Percentiles rank a stretch among this genome's conserved stretches.
Conservation (phyloP, 345 rosid genomes). For the Iberis pinnata region DNA sequence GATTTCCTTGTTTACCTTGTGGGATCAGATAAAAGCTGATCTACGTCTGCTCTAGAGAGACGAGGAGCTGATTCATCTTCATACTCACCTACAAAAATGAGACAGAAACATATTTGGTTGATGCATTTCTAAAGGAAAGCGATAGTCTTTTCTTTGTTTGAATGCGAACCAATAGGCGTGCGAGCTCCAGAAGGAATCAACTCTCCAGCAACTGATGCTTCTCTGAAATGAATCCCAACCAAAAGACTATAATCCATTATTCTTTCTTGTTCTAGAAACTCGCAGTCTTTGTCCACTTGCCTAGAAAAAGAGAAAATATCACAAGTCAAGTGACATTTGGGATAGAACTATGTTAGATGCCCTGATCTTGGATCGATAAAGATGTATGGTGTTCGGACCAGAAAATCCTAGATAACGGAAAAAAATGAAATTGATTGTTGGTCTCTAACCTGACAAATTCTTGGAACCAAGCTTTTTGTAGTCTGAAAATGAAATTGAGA, state of each 20-base stretch:
- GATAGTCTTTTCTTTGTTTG: not conserved
- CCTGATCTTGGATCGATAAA: too few relatives aligned
- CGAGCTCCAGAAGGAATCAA: constrained; percentile 49
- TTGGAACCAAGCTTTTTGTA: constrained; percentile 81
- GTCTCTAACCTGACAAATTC: constrained; percentile 68
- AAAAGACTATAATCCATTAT: constrained; percentile 93
- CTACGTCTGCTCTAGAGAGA: constrained; percentile 33
- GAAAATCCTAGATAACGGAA: constrained; percentile 1
- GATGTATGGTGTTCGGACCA: too few relatives aligned
- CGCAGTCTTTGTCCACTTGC: constrained; percentile 88
- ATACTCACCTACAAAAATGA: constrained; percentile 21
- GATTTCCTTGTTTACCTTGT: constrained; percentile 27
- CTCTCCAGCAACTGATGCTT: constrained; percentile 52
- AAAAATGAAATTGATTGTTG: not conserved
- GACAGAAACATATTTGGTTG: not conserved
- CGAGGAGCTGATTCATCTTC: constrained; percentile 32
- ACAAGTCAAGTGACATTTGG: too few relatives aligned
- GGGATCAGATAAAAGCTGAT: constrained; percentile 32
- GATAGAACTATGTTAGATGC: too few relatives aligned
- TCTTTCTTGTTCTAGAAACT: constrained; percentile 86
- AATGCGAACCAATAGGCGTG: constrained; percentile 30
- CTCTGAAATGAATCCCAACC: constrained; percentile 87
- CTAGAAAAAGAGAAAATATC: constrained; percentile 24
- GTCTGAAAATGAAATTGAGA: constrained; percentile 70
- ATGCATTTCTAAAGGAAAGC: not conserved